Conservation (phyloP, 495 filamentous ascomycete genomes). For the Entonaema liquescens region DNA sequence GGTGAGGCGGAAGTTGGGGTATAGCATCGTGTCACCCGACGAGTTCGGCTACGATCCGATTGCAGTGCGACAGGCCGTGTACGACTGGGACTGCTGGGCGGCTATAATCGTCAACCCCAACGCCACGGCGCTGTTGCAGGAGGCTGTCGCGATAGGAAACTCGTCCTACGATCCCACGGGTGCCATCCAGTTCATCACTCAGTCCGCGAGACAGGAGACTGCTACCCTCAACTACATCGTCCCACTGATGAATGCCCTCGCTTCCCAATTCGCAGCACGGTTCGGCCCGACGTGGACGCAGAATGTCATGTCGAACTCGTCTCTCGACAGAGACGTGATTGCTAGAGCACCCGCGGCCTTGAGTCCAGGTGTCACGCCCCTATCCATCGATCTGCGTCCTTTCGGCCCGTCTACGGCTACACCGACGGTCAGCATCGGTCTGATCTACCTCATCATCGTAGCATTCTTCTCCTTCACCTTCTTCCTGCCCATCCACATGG, state of each 20-base stretch:
- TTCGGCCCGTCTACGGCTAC: conserved; percentile 65
- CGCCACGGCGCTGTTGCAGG: conserved; percentile 66
- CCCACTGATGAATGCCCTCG: conserved; percentile 58
- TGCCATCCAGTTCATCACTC: conserved; percentile 66
- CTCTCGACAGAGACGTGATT: conserved; percentile 52
- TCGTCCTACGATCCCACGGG: conserved; percentile 70
- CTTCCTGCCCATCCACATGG: conserved; percentile 71
- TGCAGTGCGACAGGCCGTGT: conserved; percentile 67
- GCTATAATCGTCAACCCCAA: conserved; percentile 73
- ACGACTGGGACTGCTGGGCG: conserved; percentile 68
- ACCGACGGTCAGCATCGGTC: conserved; percentile 69
- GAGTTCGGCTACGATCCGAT: conserved; percentile 67
- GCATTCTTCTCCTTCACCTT: conserved; percentile 78
- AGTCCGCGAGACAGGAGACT: conserved; percentile 67
- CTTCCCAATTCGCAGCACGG: conserved; percentile 52
- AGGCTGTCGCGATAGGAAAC: conserved; percentile 66
- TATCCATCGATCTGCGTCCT: conserved; percentile 67
- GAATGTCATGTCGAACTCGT: conserved; percentile 52
- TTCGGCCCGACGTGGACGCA: conserved; percentile 66
- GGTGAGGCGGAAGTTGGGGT: conserved; percentile 57
- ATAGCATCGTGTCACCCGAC: conserved; percentile 56
- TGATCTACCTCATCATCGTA: conserved; percentile 79
- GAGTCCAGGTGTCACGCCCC: conserved; percentile 71
- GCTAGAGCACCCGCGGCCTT: conserved; percentile 64
- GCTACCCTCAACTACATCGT: conserved; percentile 63